These are phyloP conservation scores for Stagonosporopsis vannaccii DNA, from an alignment of 2,329 filamentous ascomycete genomes.

Conservation along the genomic window DNA sequence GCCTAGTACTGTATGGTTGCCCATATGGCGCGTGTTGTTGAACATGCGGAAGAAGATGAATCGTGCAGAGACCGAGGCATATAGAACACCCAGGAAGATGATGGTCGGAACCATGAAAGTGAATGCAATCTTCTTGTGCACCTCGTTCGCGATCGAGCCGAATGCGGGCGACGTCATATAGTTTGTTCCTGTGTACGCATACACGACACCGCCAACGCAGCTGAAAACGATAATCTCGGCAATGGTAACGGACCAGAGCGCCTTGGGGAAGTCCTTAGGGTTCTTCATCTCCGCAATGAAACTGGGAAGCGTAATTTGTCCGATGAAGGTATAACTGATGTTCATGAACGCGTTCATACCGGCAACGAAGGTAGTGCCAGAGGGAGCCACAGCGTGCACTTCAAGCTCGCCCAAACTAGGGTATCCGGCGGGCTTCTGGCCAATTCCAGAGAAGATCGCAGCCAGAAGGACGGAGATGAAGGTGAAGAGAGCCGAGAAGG, in stretches of 20 bases:
- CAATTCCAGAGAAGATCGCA: slow-evolving; percentile 79
- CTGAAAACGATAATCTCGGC: slow-evolving; percentile 87
- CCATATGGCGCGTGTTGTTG: slow-evolving; percentile 79
- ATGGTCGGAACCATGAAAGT: slow-evolving; percentile 96
- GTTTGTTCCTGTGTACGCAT: slow-evolving; percentile 86
- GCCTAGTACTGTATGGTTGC: slow-evolving; percentile 78
- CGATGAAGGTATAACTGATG: slow-evolving; percentile 95
- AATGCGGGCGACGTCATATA: slow-evolving; percentile 91
- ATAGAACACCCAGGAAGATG: slow-evolving; percentile 89
- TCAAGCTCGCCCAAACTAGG: slow-evolving; percentile 64
- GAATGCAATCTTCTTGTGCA: slow-evolving; percentile 88
- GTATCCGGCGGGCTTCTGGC: slow-evolving; percentile 75
- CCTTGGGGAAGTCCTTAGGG: slow-evolving; percentile 86
- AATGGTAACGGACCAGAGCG: slow-evolving; percentile 88
- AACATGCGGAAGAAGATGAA: slow-evolving; percentile 94
- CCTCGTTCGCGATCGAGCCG: slow-evolving; percentile 74
- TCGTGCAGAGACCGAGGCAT: slow-evolving; percentile 86
- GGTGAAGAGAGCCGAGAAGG: slow-evolving; percentile 82
- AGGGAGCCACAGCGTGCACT: slow-evolving; percentile 71
- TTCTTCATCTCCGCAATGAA: slow-evolving; percentile 95
- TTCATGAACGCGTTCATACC: slow-evolving; percentile 92
- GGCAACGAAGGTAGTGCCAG: slow-evolving; percentile 78
- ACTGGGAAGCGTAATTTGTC: slow-evolving; percentile 90
- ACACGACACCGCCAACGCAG: slow-evolving; percentile 80
- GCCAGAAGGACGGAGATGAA: slow-evolving; percentile 88